These are phyloP conservation scores for Phytophthora litchii DNA, from an alignment of 352 stramenopile species.

Conservation along the genomic window DNA sequence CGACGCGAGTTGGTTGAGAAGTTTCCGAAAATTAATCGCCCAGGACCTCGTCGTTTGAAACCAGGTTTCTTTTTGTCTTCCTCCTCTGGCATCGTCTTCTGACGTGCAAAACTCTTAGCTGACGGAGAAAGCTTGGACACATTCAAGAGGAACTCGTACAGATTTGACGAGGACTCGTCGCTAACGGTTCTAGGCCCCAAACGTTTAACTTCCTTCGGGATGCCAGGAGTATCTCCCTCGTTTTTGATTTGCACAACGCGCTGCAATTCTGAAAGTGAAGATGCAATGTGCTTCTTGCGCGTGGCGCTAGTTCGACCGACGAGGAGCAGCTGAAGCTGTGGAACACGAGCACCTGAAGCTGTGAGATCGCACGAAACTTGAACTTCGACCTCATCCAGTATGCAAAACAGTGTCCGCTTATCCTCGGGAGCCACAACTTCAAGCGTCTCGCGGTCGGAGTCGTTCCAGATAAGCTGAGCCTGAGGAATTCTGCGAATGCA, in stretches of 20 bases:
- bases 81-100: slow-evolving; percentile 16
- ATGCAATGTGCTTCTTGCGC: slow-evolving; percentile 40
- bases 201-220: neutral
- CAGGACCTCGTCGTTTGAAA: slow-evolving; percentile 49
- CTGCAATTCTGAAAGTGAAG: slow-evolving; percentile 62
- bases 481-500: slow-evolving; percentile 74
- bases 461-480: slow-evolving; percentile 41
- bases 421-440: slow-evolving; percentile 31
- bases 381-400: slow-evolving; percentile 79
- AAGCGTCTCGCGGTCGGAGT: slow-evolving; percentile 35
- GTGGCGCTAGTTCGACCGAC: slow-evolving; percentile 55
- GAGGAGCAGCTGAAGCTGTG: slow-evolving; percentile 75
- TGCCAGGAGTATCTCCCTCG: slow-evolving; percentile 2
- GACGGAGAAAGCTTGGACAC: slow-evolving; percentile 35
- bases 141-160: slow-evolving; percentile 51
- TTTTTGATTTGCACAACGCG: slow-evolving; percentile 67
- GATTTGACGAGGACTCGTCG: slow-evolving; percentile 21
- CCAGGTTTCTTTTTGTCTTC: slow-evolving; percentile 22
- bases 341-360: slow-evolving; percentile 69
- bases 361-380: slow-evolving; percentile 82
- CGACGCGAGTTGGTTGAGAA: slow-evolving; percentile 66
- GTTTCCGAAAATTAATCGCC: slow-evolving; percentile 74
- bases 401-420: slow-evolving; percentile 47
- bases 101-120: slow-evolving; percentile 32
- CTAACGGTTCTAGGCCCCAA: neutral